phyloP scores from a whole-genome alignment of 1,284 basidiomycete genomes.

The Pseudozyma tsukubaensis region DNA sequence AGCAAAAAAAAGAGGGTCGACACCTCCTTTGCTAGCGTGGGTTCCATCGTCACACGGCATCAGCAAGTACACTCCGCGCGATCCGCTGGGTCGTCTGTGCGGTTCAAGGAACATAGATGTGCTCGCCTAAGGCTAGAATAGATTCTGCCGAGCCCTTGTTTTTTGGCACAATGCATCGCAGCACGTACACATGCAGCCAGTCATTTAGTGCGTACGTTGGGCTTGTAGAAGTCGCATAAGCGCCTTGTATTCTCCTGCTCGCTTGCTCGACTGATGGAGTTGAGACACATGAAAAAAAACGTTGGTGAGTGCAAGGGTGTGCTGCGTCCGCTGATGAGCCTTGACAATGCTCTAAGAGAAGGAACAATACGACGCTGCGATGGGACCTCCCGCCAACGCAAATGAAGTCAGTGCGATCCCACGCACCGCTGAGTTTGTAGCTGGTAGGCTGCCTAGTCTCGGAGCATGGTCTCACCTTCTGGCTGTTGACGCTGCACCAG shows the following conservation, averaged over 20 bases:
- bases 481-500: background rate
- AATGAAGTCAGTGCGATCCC: background rate
- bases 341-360: background rate
- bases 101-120: conserved; percentile 8
- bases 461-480: background rate
- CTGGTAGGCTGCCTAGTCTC: no score
- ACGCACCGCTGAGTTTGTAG: no score
- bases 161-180: background rate
- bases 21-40: no score
- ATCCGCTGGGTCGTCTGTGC: background rate
- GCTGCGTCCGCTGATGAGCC: background rate
- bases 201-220: no score
- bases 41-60: conserved; percentile 3
- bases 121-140: conserved; percentile 8
- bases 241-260: background rate
- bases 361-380: background rate
- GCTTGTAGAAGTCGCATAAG: background rate
- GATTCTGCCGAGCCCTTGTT: conserved; percentile 9
- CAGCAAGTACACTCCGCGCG: background rate
- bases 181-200: background rate
- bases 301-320: background rate
- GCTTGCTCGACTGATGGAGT: background rate
- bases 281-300: background rate
- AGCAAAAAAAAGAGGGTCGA: no score
- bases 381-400: background rate